Base-by-base conservation (phyloP, 768 basidiomycete species). In the Mycena metata region DNA sequence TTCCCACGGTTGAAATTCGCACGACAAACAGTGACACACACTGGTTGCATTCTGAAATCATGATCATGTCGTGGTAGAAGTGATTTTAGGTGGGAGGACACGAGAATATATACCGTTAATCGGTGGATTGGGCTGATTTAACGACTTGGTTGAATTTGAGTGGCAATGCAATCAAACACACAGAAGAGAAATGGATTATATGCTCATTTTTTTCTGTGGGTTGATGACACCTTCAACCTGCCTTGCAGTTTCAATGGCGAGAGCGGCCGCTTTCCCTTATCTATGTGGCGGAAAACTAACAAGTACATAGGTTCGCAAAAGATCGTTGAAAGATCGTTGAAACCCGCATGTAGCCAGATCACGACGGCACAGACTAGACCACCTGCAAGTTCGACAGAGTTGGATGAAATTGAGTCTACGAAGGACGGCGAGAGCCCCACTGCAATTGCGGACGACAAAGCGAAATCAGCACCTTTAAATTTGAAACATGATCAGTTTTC, bases 381-480 rank as follows among this genome's bases (percentile, higher is more conserved):
- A 7, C 57, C 74, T 13, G 71, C 76, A 30, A 76, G 71, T 8
- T 75, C 76, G 24, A 73, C 73, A 52, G 76, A 79, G 30, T 74
- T 79, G 76, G 35, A 81, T 79, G 30, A 83, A 73, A 54, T 79
- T 70, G 3, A 79, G 67, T 82, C 83, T 17, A 67, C 64, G 36
- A 80, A 77, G 19, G 80, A 74, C 1, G 81, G 76, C 54, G 79
- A 76, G 60, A 82, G 71, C 26, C 78, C 78, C 36, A 78, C 69
- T 10, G 76, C 69, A 47, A 81, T 70, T 9, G 81, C 79, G 49
- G 74, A 73, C 11, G 76, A 79, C 50, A 82, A 64, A 11, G 81
- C 79, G 74, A 82, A 82, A 35, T 84, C 78, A 49, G 84, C 75
- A 5, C 81, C 81, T 56, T 82, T 79, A n/a, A n/a, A 30, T 30